Evolutionary conservation across 306 rosid species (phyloP), one percentile per base, ranked within the genome.

Genomic region (Datisca glomerata): DNA sequence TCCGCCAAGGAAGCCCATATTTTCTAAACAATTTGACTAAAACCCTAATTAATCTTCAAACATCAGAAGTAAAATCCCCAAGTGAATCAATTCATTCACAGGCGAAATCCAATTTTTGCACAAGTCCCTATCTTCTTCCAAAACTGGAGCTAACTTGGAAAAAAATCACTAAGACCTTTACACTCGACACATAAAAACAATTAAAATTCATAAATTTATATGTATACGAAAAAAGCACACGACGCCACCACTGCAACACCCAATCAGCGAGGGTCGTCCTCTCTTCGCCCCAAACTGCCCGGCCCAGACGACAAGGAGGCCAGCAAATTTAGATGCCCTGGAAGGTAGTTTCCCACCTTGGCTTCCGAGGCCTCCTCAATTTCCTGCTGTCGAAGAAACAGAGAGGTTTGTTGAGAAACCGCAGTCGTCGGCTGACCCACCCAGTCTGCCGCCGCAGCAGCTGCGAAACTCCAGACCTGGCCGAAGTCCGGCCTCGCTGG

Each of bases 351-450:
- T 43, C 98, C 95, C 18, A 89, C 77, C 45, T 87, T 77, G 3
- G 95, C 98, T 24, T 93, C 98, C 21, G 95, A 89, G 14, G 98
- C 95, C 56, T 89, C 98, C 27, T 93, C 98, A 44, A 84, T 84
- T 12, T 49, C 42, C 36, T 81, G 87, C 57, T 77, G 93, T 35
- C 60, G 89, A 40, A 76, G 52, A 20, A 71, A 71, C 48, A 70
- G 6, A 43, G 76, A 64, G 22, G 56, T 49, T 13, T 59, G 75
- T 2, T 65, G 70, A 15, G 86, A 64, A 32, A 72, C 76, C 5
- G 63, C 72, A 5, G 65, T 41, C 8, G 65, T 41, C 5, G 79
- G 66, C 63, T 72, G 83, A 16, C 51, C 65, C 60, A 73, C 72
- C 78, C 79, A 63, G 27, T 83, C 95, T 4, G 94, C 43, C 3